Base-by-base conservation (phyloP, 2,329 filamentous ascomycete genomes). In the Diplodia sapinea region DNA sequence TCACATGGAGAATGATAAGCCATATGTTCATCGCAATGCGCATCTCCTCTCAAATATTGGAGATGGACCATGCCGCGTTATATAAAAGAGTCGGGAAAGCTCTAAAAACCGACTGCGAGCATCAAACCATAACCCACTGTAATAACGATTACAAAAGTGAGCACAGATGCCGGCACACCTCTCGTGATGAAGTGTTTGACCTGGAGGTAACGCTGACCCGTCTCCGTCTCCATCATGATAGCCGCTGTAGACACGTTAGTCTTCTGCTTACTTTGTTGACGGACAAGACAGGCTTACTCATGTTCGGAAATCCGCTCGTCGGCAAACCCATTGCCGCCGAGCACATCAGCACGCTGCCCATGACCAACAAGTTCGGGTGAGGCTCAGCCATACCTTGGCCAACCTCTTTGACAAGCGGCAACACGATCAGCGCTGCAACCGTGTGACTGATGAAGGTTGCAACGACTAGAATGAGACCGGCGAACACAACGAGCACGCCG, bases 391-490 rank as follows among this genome's bases (percentile, higher is more conserved):
- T 97, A 61, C 84, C 85, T 69, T 87, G 84, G 20, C 95, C 96
- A 9, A 99, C 93, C 72, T 95, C 88, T 73, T 89, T 88, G 1
- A 99, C 94, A 1, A 99, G 86, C 1, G 95, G 95, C 29, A 99
- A 83, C 73, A 99, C 92, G 75, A 99, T 99, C 63, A 99, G 82
- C 1, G 95, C 95, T 0, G 96, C 95, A 9, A 99, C 95, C 0
- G 95, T 99, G 77, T 99, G 95, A 73, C 91, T 95, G 81, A 99
- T 99, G 74, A 99, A 99, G 0, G 95, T 98, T 0, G 96, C 95
- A 52, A 99, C 92, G 29, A 98, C 91, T 12, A 97, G 83, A 65
- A 97, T 97, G 74, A 99, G 78, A 0, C 82, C 82, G 1, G 91
- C 89, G 75, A 99, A 98, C 17, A 96, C 92, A 6, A 96, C 87